Conservation (phyloP, 2,329 filamentous ascomycete species). For the Microcyclospora pomicola region DNA sequence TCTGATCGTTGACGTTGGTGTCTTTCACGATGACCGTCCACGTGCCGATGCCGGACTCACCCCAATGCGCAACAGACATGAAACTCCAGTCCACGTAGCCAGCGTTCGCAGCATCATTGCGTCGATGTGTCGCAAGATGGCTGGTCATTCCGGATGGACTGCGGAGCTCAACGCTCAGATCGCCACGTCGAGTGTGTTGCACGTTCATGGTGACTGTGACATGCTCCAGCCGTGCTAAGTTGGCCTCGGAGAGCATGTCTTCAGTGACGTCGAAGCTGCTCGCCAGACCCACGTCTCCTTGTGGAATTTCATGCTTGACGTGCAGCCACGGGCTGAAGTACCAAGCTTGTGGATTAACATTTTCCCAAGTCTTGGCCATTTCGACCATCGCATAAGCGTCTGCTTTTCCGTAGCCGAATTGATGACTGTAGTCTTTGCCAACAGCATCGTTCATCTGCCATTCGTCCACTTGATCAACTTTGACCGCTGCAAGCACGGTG, state of each 20-base stretch:
- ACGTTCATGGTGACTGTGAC: conserved; percentile 97
- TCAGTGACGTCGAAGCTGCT: conserved; percentile 71
- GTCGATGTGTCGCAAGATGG: conserved; percentile 65
- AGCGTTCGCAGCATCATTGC: conserved; percentile 46
- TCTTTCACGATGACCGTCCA: conserved; percentile 92
- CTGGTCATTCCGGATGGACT: conserved; percentile 73
- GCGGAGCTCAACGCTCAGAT: conserved; percentile 80
- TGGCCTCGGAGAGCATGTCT: conserved; percentile 67
- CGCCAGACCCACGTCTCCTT: conserved; percentile 66
- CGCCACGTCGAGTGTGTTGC: conserved; percentile 71
- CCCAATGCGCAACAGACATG: conserved; percentile 97
- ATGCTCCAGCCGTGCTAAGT: conserved; percentile 78
- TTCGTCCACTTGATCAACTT: conserved; percentile 60
- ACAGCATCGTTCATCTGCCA: conserved; percentile 66
- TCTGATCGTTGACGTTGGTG: conserved; percentile 59
- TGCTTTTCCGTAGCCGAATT: conserved; percentile 89
- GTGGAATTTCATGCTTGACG: conserved; percentile 71
- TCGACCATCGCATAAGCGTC: conserved; percentile 79
- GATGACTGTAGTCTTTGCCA: conserved; percentile 82
- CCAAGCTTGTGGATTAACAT: conserved; percentile 93
- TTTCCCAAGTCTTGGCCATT: conserved; percentile 68
- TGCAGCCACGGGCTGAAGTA: conserved; percentile 87
- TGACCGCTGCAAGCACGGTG: conserved; percentile 69
- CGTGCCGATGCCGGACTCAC: conserved; percentile 70
- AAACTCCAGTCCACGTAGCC: conserved; percentile 97